Conservation (phyloP, 768 basidiomycete species). For the Collybia nuda region DNA sequence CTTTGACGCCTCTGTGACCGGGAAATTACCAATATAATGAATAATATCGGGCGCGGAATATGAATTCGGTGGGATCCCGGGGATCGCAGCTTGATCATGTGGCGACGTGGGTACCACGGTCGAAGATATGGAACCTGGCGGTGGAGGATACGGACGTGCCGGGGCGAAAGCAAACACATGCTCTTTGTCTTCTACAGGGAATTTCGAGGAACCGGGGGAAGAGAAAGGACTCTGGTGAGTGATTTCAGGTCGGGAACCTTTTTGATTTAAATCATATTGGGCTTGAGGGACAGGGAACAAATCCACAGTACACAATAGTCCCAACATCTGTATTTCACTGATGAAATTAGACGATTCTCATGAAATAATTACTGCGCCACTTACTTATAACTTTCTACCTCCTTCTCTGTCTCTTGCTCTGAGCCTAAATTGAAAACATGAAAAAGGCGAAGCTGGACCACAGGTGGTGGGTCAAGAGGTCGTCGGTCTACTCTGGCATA, state of each 20-base stretch:
- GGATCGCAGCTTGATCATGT: not conserved
- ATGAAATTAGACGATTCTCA: conserved; percentile 6
- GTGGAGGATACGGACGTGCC: not conserved
- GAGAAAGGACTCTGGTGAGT: conserved; percentile 14
- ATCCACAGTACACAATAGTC: conserved; percentile 77
- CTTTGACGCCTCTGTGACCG: conserved; percentile 50
- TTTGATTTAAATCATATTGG: not conserved
- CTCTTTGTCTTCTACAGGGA: not conserved
- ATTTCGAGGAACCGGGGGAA: conserved; percentile 6
- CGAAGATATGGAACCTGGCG: too few species aligned
- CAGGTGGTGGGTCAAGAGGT: conserved; percentile 68
- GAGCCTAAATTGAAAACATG: conserved; percentile 43
- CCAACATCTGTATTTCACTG: conserved; percentile 62
- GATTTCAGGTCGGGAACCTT: conserved; percentile 8
- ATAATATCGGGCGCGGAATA: conserved; percentile 34
- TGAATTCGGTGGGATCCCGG: conserved; percentile 4
- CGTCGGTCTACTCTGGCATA: conserved; percentile 63
- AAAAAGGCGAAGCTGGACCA: conserved; percentile 52
- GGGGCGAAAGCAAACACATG: conserved; percentile 10
- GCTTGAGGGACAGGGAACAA: conserved; percentile 57
- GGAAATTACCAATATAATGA: conserved; percentile 36
- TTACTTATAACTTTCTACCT: conserved; percentile 49
- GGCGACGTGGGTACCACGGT: conserved; percentile 6
- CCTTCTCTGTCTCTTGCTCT: conserved; percentile 37
- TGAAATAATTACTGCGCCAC: conserved; percentile 11